Base-by-base conservation (phyloP, 495 filamentous ascomycete species). In the Parachaetomium inaequale region DNA sequence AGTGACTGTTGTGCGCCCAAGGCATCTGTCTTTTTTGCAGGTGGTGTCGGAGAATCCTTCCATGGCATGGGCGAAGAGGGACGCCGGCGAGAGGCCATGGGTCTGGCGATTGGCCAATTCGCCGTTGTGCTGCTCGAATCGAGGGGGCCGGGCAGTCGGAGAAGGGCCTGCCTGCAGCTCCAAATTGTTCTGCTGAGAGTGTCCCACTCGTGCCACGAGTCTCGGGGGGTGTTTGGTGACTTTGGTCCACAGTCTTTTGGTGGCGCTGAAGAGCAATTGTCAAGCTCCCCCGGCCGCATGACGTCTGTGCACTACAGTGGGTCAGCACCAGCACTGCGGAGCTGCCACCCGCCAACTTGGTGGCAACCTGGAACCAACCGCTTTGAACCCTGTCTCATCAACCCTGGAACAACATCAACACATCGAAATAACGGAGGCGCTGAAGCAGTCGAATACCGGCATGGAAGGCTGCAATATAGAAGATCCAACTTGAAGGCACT, bases 391-490 rank as follows among this genome's bases (percentile, higher is more conserved):
- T 40, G 36, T 17, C 36, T 15, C 36, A 40, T 40, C 36, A 40
- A 40, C 36, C n/a, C n/a, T n/a, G n/a, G n/a, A n/a, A n/a, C n/a
- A n/a, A 40, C 36, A 40, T 40, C 10, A 40, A 12, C 2, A 2
- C 12, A 17, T 15, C 36, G 12, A 12, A 40, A 17, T 17, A 12
- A 15, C 12, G 0, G 36, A 40, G 19, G 7, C 19, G 42, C n/a
- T 17, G 17, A 45, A 3, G 38, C 38, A 40, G 15, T 11, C 38
- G 8, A 40, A 3, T 40, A 40, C 15, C 56, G 63, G 53, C 62
- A 72, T 71, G 68, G 61, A 32, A 46, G 25, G 7, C 40, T 45
- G 3, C 14, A n/a, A 53, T 5, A 25, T 59, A 49, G 10, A 50
- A 45, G 65, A 50, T 40, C 26, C 53, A 50, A 23, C 40, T 47